These are phyloP conservation scores for Naganishia vishniacii DNA, from an alignment of 768 basidiomycete genomes.

Conservation along the genomic window DNA sequence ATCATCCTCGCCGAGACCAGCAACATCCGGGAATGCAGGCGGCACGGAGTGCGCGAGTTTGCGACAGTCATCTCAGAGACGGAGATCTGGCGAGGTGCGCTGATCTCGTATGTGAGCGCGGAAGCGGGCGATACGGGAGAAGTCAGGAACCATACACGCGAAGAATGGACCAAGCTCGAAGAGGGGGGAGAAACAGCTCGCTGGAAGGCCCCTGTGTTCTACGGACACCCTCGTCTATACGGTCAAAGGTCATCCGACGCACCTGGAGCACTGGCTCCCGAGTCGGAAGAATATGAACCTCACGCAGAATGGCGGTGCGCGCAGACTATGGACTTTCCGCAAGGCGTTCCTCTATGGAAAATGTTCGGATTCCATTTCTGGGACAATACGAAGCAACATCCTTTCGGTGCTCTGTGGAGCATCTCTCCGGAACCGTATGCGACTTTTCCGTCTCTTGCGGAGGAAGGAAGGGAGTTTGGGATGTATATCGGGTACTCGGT, in stretches of 20 bases:
- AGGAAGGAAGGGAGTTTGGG: not conserved
- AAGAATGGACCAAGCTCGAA: not conserved
- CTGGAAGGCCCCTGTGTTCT: not conserved
- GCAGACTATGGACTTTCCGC: conserved; percentile 29
- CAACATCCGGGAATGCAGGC: conserved; percentile 24
- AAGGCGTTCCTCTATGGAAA: conserved; percentile 35
- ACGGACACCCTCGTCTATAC: not conserved
- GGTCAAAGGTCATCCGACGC: not conserved
- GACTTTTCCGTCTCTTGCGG: not conserved
- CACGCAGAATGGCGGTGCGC: conserved; percentile 31
- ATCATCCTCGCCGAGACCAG: conserved; percentile 29
- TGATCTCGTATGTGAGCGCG: not conserved
- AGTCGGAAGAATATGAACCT: conserved; percentile 8
- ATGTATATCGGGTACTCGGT: conserved; percentile 29
- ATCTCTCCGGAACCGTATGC: conserved; percentile 33
- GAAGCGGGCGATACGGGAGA: not conserved
- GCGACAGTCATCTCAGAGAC: not conserved
- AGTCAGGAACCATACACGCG: not conserved
- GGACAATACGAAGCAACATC: conserved; percentile 25
- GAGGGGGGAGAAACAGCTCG: not conserved
- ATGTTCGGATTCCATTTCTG: conserved; percentile 36
- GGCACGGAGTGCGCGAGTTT: not conserved
- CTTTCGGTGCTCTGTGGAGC: conserved; percentile 30
- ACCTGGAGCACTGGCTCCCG: not conserved
- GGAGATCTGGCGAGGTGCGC: conserved; percentile 1